Conservation (phyloP, 2,329 filamentous ascomycete species). For the Ilyonectria robusta region DNA sequence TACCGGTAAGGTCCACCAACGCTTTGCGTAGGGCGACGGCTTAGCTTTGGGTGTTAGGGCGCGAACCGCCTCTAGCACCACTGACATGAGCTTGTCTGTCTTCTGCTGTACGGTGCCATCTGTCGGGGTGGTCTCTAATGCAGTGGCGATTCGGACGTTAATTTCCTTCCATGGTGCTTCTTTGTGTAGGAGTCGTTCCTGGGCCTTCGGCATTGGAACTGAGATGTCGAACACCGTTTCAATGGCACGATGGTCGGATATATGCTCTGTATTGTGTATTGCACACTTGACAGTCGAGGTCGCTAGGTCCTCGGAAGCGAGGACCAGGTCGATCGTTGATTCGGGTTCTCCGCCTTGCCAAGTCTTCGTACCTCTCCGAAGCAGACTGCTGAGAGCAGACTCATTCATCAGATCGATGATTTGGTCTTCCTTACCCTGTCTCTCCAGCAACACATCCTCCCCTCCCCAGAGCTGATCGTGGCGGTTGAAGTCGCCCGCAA, state of each 20-base stretch:
- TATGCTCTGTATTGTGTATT: background rate
- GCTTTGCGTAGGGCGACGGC: conserved; percentile 33
- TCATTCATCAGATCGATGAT: too few species aligned
- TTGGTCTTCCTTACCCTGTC: too few species aligned
- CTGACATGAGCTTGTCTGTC: conserved; percentile 4
- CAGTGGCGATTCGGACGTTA: conserved; percentile 20
- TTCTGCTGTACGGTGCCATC: conserved; percentile 24
- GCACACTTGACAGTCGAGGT: conserved; percentile 17
- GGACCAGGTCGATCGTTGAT: conserved; percentile 46
- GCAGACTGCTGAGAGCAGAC: conserved; percentile 41
- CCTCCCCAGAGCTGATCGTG: too few species aligned
- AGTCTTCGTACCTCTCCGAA: conserved; percentile 53
- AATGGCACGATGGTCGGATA: conserved; percentile 41
- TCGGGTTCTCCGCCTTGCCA: conserved; percentile 44
- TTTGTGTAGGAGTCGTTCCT: conserved; percentile 7
- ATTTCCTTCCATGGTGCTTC: conserved; percentile 31
- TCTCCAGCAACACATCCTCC: too few species aligned
- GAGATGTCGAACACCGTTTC: background rate
- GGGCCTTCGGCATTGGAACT: background rate
- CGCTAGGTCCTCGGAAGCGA: conserved; percentile 38
- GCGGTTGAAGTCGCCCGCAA: too few species aligned
- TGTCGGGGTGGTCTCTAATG: conserved; percentile 14
- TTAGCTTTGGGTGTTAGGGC: too few species aligned
- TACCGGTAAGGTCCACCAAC: conserved; percentile 49
- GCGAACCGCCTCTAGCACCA: too few species aligned